Conservation (phyloP, 768 basidiomycete genomes). For the Lentinula sp. region DNA sequence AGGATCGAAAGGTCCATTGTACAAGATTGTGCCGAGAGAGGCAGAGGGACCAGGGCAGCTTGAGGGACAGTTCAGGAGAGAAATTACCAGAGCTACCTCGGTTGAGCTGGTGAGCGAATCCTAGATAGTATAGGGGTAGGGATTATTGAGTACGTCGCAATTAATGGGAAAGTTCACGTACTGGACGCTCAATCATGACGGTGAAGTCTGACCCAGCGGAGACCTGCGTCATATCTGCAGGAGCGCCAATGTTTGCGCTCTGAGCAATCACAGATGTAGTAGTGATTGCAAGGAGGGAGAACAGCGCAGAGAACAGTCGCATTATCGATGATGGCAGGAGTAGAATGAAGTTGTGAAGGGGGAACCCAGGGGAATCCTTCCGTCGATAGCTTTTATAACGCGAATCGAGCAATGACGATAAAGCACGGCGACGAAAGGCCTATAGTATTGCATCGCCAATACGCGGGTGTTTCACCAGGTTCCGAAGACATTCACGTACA, state of each 20-base stretch:
- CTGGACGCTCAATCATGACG: slow-evolving; percentile 43
- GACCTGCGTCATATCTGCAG: slow-evolving; percentile 27
- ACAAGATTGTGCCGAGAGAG: slow-evolving; percentile 26
- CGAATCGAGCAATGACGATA: too few species aligned
- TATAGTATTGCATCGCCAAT: too few species aligned
- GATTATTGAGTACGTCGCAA: background rate
- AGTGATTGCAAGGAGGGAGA: background rate
- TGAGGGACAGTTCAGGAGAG: slow-evolving; percentile 15
- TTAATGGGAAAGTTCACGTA: slow-evolving; percentile 17
- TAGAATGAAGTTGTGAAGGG: too few species aligned
- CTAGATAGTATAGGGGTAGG: background rate
- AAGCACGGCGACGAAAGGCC: too few species aligned
- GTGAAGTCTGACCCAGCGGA: slow-evolving; percentile 29
- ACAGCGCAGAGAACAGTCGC: background rate
- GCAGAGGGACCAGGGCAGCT: background rate
- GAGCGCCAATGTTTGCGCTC: slow-evolving; percentile 30
- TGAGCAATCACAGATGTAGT: slow-evolving; percentile 31
- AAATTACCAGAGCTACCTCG: slow-evolving; percentile 25
- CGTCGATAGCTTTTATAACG: too few species aligned
- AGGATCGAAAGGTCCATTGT: slow-evolving; percentile 26
- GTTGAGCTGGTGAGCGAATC: slow-evolving; percentile 15
- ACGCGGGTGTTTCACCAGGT: too few species aligned
- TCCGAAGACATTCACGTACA: too few species aligned
- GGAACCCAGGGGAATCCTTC: too few species aligned
- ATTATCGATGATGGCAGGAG: background rate